These are phyloP conservation scores for Orbilia javanica DNA, from an alignment of 2,329 filamentous ascomycete genomes.

Conservation along the genomic window DNA sequence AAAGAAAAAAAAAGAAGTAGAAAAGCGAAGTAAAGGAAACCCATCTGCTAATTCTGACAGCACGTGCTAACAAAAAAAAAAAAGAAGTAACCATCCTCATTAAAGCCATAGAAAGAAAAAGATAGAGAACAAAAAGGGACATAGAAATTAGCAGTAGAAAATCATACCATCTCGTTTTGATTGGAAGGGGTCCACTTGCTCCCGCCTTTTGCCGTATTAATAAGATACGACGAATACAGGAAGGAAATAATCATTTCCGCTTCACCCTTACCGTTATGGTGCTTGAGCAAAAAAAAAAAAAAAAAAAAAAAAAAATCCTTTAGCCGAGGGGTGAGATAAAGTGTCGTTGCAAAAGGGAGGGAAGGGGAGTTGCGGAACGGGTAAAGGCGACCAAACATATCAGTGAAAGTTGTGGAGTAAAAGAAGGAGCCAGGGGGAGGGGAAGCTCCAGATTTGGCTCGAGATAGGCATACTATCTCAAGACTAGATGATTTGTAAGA, in stretches of 20 bases:
- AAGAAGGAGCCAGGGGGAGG: neutral
- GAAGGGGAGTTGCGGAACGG: slow-evolving; percentile 22
- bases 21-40: slow-evolving; percentile 20
- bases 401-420: neutral
- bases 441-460: too few species aligned
- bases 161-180: slow-evolving; percentile 23
- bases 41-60: slow-evolving; percentile 39
- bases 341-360: neutral
- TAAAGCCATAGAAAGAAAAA: slow-evolving; percentile 31
- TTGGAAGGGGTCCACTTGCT: slow-evolving; percentile 18
- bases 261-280: slow-evolving; percentile 18
- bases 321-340: neutral
- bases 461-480: neutral
- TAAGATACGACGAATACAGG: slow-evolving; percentile 2
- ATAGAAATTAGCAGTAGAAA: slow-evolving; percentile 11
- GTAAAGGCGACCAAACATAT: slow-evolving; percentile 11
- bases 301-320: neutral
- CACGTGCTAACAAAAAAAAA: slow-evolving; percentile 4
- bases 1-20: neutral
- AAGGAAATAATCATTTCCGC: slow-evolving; percentile 4
- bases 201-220: slow-evolving; percentile 10
- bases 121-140: neutral
- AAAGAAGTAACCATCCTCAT: slow-evolving; percentile 35
- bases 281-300: slow-evolving; percentile 9
- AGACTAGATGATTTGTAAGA: neutral